Evolutionary conservation across 345 rosid species (phyloP), one percentile per base, ranked within the genome.

Genomic region (Acer yangbiense): DNA sequence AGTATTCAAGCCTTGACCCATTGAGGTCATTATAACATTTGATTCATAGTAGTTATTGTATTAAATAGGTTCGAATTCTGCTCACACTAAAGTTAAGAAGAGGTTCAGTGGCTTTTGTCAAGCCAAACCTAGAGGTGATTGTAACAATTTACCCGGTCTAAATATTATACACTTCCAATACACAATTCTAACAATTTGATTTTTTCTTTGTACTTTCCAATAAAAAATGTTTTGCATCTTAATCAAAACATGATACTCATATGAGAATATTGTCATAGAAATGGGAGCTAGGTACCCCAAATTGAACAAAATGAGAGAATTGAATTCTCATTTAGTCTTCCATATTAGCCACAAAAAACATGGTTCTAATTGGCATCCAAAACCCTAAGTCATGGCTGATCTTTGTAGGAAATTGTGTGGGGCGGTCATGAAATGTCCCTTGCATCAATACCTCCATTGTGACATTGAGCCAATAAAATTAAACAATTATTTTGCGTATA

Each of bases 401-500:
- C 14, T 14, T 14, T 3, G 4, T 58, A 25, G 25, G 68, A 62
- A 9, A 35, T 61, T 29, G 55, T n/a, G 69, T 46, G 25, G 43
- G 68, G 44, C 48, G 32, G 17, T n/a, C 68, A 48, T 10, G 9
- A 52, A 54, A 65, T 75, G 78, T 65, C 52, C 52, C 63, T 10
- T 35, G 78, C 65, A 76, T 66, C 72, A 55, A 54, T 75, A 20
- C 72, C 52, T 35, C 78, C 65, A 48, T 44, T 21, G 29, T 7
- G 14, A 4, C 4, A 21, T 17, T 69, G 64, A 35, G 63, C 3
- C 18, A 0, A 52, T 10, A 9, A 9, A 64, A 50, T 18, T 27
- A n/a, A n/a, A n/a, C n/a, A n/a, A 74, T 62, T 18, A 20, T 61
- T 44, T 7, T 23, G 9, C 64, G 21, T 60, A 60, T 39, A 29